Base-by-base conservation (phyloP, 352 stramenopile species). In the Elongisporangium anandrum region DNA sequence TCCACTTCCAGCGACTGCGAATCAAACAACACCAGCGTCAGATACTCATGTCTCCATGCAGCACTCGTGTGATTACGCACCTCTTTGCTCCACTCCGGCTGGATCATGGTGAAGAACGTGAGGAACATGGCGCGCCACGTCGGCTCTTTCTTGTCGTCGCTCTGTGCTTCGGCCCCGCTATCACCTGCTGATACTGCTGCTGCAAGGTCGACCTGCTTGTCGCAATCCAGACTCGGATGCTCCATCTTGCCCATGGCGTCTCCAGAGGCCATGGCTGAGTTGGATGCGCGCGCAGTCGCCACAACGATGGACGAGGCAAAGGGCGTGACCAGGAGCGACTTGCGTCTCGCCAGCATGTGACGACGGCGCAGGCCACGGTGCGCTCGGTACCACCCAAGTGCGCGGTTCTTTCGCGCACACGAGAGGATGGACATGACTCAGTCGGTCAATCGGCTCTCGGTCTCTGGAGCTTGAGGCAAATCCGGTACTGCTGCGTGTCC, bases 391-490 rank as follows among this genome's bases (percentile, higher is more conserved):
- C 61, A 81, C 51, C 81, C 65, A 53, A 83, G 66, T 45, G 74
- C 71, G 52, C 78, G 78, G 61, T 88, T 66, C 26, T 78, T 76
- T 29, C 70, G 74, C 55, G 74, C 65, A 57, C 68, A 86, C 52
- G 63, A 77, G 48, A 88, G 72, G 47, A 88, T 63, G 52, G 78
- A 75, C 78, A 88, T 86, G n/a, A n/a, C n/a, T n/a, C n/a, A n/a
- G 56, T 88, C 75, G 29, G 4, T 41, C 9, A 41, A 13, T 41
- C 4, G 29, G 4, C 9, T 41, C 29, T 41, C 13, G 29, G 29
- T 4, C 5, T 41, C 29, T 41, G 29, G 29, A 41, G 29, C 29
- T 41, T 41, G 29, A 41, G 29, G 29, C 29, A 41, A 41, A 41
- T 41, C 29, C 29, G 29, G 29, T 8, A 41, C 5, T 24, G 34